Conservation (phyloP, 225 moss, liverwort and hornwort species). For the Rhytidiadelphus loreus region DNA sequence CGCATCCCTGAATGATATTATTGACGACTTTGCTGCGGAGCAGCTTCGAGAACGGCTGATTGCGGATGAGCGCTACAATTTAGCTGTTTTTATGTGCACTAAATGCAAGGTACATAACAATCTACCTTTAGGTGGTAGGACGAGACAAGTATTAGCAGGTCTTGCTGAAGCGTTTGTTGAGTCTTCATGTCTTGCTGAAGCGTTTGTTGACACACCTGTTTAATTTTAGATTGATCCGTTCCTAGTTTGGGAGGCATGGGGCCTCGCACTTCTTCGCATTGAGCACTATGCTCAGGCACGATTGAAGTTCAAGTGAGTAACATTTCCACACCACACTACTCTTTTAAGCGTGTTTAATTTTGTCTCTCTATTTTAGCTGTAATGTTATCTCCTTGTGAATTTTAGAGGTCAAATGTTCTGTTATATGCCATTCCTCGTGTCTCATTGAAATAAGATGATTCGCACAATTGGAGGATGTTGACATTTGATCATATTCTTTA, state of each 20-base stretch:
- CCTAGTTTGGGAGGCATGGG: conserved; percentile 94
- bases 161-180: background rate
- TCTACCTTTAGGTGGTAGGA: background rate
- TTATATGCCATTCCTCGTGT: background rate
- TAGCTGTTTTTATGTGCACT: conserved; percentile 69
- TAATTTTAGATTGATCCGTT: conserved; percentile 64
- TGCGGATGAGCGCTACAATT: conserved; percentile 72
- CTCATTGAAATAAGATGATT: background rate
- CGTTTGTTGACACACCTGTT: background rate
- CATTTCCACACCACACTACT: background rate
- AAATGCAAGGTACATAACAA: conserved; percentile 75
- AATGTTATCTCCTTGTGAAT: background rate
- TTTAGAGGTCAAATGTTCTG: background rate
- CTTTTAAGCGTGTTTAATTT: background rate
- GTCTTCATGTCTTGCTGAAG: background rate
- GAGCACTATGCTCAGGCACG: conserved; percentile 89
- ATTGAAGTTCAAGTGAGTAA: conserved; percentile 79
- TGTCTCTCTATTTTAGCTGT: background rate
- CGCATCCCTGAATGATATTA: conserved; percentile 79
- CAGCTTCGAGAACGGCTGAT: conserved; percentile 83
- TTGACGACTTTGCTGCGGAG: conserved; percentile 53
- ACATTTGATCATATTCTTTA: background rate
- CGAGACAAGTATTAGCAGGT: background rate
- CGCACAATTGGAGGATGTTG: background rate
- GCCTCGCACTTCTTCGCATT: conserved; percentile 87